Evolutionary conservation across 2,329 filamentous ascomycete genomes (phyloP), one percentile per base, ranked within the genome.

Genomic region (Fonsecaea erecta): DNA sequence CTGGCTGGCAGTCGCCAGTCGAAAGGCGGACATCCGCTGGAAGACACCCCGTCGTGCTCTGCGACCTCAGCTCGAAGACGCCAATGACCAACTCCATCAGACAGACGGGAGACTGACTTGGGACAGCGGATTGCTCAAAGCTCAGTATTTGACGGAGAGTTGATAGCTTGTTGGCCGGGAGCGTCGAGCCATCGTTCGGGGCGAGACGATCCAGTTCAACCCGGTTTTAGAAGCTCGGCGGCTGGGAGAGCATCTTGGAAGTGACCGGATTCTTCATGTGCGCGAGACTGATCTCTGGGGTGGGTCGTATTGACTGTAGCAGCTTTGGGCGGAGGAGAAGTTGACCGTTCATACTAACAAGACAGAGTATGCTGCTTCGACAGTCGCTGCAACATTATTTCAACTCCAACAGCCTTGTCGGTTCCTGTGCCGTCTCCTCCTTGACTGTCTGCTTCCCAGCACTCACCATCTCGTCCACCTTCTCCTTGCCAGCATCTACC

Each of bases 331-430:
- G 3, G 21, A 18, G 11, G 43, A 18, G n/a, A 16, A 24, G 18
- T 7, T 24, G 43, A 21, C 14, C 18, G n/a, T 48, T 48, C 43
- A 24, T 24, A 40, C 16, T 48, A 24, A 21, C 9, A 9, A 14
- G 12, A 48, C 1, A 18, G 43, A 26, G 18, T 9, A 48, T 24
- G 37, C 37, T 40, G 37, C 48, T 52, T n/a, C 12, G 48, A 52
- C 21, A 16, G 7, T 16, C 21, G 48, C 6, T 21, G 54, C 24
- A 14, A 60, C 12, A 12, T 69, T 63, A 69, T 52, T 58, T 63
- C 51, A 69, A 35, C 28, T 69, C 67, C 37, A 69, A 48, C 30
- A 69, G 24, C 35, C 67, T 61, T 40, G 48, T 60, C 21, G 62
- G 62, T 43, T 65, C 60, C 37, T 60, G 55, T 18, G 24, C 30